A percentile compares a stretch with the other conserved stretches of the same genome.
phyloP scores from a whole-genome alignment of 805 yeast genomes.

The Cyberlindnera suaveolens region DNA sequence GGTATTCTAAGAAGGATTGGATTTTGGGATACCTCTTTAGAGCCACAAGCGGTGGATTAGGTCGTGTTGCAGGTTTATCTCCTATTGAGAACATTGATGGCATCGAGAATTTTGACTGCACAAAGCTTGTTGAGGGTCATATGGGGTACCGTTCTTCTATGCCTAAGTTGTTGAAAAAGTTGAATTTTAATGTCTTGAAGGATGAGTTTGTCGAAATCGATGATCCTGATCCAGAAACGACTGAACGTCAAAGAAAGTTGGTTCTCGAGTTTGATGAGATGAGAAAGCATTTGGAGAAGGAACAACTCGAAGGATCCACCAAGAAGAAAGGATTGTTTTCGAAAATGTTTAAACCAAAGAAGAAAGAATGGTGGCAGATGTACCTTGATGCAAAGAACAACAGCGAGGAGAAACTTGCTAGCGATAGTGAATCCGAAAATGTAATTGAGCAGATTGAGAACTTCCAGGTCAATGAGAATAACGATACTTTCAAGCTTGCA shows the following conservation, averaged over 20 bases:
- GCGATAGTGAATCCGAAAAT: not conserved
- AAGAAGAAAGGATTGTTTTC: constrained; percentile 35
- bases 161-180: constrained; percentile 64
- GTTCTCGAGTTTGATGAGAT: constrained; percentile 85
- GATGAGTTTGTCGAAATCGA: constrained; percentile 95
- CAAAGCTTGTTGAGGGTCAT: constrained; percentile 86
- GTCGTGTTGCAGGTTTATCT: constrained; percentile 86
- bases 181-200: constrained; percentile 76
- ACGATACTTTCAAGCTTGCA: not conserved
- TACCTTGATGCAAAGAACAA: constrained; percentile 21
- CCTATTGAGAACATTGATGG: constrained; percentile 59
- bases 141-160: constrained; percentile 95
- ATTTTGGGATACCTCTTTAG: constrained; percentile 89
- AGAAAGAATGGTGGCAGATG: constrained; percentile 52
- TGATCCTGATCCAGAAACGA: constrained; percentile 87
- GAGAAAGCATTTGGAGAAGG: constrained; percentile 50
- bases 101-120: constrained; percentile 82
- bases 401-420: constrained; percentile 7
- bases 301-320: constrained; percentile 25
- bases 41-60: constrained; percentile 92
- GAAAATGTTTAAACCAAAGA: constrained; percentile 43
- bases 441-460: constrained; percentile 1
- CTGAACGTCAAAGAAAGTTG: constrained; percentile 76
- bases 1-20: constrained; percentile 92
- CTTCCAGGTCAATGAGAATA: not conserved